These are phyloP conservation scores for Ceratocystis colombiana DNA, from an alignment of 2,329 filamentous ascomycete species.

Conservation along the genomic window DNA sequence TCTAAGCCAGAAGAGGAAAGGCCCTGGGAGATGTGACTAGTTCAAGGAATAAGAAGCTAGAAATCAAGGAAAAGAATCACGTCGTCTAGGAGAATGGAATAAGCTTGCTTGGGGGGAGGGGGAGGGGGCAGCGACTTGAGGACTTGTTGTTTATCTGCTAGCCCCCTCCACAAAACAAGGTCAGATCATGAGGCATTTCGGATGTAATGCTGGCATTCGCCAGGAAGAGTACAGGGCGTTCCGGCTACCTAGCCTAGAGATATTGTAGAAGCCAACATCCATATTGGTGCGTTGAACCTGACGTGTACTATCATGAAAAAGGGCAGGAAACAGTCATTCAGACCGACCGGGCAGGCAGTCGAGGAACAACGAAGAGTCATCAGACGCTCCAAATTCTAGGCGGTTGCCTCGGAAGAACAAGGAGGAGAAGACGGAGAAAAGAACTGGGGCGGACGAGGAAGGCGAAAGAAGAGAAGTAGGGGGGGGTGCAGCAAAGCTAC, in stretches of 20 bases:
- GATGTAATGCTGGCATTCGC: too few relatives aligned
- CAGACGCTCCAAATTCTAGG: background rate
- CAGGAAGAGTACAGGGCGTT: too few relatives aligned
- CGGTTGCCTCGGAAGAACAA: slow-evolving; percentile 5
- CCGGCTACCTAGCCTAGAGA: too few relatives aligned
- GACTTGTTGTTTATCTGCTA: too few relatives aligned
- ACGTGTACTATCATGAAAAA: too few relatives aligned
- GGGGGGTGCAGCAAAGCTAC: background rate
- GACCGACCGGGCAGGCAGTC: background rate
- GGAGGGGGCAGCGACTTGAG: too few relatives aligned
- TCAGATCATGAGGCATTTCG: too few relatives aligned
- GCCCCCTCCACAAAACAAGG: too few relatives aligned
- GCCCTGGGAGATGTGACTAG: slow-evolving; percentile 1
- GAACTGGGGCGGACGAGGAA: slow-evolving; percentile 1
- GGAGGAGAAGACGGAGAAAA: slow-evolving; percentile 9
- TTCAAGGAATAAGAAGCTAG: background rate
- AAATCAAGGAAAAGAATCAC: background rate
- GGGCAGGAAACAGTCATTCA: too few relatives aligned
- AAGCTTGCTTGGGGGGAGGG: too few relatives aligned
- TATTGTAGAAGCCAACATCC: too few relatives aligned
- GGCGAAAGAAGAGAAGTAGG: background rate
- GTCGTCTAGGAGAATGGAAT: background rate
- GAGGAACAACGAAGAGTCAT: background rate
- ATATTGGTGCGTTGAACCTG: too few relatives aligned
- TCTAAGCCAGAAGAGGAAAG: slow-evolving; percentile 2